phyloP scores from a whole-genome alignment of 2,329 filamentous ascomycete genomes.

The Calonectria montana region DNA sequence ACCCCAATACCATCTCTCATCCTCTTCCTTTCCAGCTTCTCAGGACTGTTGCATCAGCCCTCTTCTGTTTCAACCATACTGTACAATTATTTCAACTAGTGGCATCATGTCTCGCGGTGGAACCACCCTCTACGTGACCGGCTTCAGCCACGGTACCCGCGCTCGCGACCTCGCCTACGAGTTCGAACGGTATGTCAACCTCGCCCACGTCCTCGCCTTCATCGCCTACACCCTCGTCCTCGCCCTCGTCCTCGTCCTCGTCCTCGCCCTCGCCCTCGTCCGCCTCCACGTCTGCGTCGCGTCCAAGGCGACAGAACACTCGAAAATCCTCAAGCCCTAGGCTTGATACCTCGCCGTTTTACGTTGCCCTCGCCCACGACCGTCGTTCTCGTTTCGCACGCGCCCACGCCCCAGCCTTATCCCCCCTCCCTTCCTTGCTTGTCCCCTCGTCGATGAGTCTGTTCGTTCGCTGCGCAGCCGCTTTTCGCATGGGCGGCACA shows the following conservation, averaged over 20 bases:
- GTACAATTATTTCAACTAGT: slow-evolving; percentile 17
- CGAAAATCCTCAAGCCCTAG: slow-evolving; percentile 39
- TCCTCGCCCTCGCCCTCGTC: slow-evolving; percentile 48
- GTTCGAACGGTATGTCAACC: slow-evolving; percentile 98
- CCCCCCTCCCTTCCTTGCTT: slow-evolving; percentile 29
- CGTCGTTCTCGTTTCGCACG: slow-evolving; percentile 41
- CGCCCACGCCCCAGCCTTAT: slow-evolving; percentile 41
- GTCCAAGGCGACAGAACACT: slow-evolving; percentile 33
- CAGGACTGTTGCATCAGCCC: slow-evolving; percentile 42
- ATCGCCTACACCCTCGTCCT: slow-evolving; percentile 53
- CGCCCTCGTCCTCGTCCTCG: slow-evolving; percentile 50
- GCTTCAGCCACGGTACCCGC: slow-evolving; percentile 98
- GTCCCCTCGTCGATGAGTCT: slow-evolving; percentile 42
- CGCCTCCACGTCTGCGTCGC: slow-evolving; percentile 38
- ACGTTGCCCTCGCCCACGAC: slow-evolving; percentile 43
- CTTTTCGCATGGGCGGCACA: slow-evolving; percentile 40
- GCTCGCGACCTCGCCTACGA: slow-evolving; percentile 99
- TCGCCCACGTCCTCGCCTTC: slow-evolving; percentile 53
- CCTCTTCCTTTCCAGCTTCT: slow-evolving; percentile 28
- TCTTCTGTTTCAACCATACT: slow-evolving; percentile 18
- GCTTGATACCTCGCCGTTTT: slow-evolving; percentile 41
- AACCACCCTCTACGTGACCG: slow-evolving; percentile 97
- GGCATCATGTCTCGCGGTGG: slow-evolving; percentile 87
- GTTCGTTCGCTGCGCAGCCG: slow-evolving; percentile 43
- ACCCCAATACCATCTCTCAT: slow-evolving; percentile 35